Evolutionary conservation across 2,329 filamentous ascomycete genomes (phyloP).

Genomic region (Pleoardoris graminearum): DNA sequence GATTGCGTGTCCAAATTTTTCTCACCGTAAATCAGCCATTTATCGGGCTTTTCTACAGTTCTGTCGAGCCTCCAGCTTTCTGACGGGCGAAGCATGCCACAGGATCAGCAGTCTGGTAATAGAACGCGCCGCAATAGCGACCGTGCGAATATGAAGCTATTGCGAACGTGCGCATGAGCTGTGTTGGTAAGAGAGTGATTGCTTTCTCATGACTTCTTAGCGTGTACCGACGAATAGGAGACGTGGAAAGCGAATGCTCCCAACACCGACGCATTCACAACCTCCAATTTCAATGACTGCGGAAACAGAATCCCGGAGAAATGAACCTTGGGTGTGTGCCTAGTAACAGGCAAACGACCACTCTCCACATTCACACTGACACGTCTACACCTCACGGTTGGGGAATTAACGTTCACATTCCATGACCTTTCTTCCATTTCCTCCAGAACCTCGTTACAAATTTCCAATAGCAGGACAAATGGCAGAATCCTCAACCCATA

Average conservation of each 20-base stretch:
- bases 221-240: neutral
- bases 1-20: too few relatives aligned
- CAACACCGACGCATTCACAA: neutral
- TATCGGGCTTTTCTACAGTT: too few relatives aligned
- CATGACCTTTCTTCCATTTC: too few relatives aligned
- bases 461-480: neutral
- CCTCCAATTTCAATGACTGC: neutral
- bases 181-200: neutral
- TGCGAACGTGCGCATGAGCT: neutral
- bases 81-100: too few relatives aligned
- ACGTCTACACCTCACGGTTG: too few relatives aligned
- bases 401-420: too few relatives aligned
- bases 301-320: neutral
- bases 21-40: too few relatives aligned
- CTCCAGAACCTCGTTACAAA: too few relatives aligned
- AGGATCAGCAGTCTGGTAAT: too few relatives aligned
- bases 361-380: neutral
- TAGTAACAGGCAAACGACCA: neutral
- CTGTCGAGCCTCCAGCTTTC: too few relatives aligned
- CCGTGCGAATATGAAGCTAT: neutral
- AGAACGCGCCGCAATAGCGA: too few relatives aligned
- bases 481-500: neutral
- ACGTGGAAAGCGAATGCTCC: neutral
- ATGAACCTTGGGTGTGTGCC: neutral
- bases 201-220: neutral